Evolutionary conservation across 2,329 filamentous ascomycete species (phyloP).

Genomic region (Zymoseptoria ardabiliae): DNA sequence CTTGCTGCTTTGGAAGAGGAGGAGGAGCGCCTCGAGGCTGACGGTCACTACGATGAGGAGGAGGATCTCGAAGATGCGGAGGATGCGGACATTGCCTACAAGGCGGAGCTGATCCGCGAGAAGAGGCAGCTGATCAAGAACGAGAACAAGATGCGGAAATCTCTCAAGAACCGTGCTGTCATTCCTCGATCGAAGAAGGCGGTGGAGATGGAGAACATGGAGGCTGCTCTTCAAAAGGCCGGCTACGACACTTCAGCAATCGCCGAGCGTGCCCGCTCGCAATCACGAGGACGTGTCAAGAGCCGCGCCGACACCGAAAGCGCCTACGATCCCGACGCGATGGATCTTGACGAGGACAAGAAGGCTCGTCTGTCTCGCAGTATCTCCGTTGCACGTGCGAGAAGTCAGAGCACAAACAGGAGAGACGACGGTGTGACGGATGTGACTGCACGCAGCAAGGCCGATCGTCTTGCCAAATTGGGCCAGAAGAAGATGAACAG

Average conservation of each 20-base stretch:
- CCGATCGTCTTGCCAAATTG: conserved; percentile 79
- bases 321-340: conserved; percentile 45
- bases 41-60: conserved; percentile 82
- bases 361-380: conserved; percentile 45
- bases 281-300: conserved; percentile 63
- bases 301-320: conserved; percentile 49
- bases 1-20: conserved; percentile 88
- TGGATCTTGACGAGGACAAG: conserved; percentile 55
- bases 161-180: conserved; percentile 90
- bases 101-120: conserved; percentile 91
- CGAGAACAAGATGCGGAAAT: conserved; percentile 90
- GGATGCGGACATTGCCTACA: conserved; percentile 78
- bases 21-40: conserved; percentile 82
- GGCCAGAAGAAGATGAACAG: conserved; percentile 98
- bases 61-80: conserved; percentile 80
- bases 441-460: conserved; percentile 62
- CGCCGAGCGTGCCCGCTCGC: conserved; percentile 62
- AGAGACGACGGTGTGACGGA: conserved; percentile 70
- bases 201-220: conserved; percentile 80
- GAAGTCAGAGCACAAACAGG: conserved; percentile 60
- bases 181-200: conserved; percentile 78
- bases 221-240: conserved; percentile 73
- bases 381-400: conserved; percentile 57
- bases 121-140: conserved; percentile 90
- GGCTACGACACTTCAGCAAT: conserved; percentile 77